Evolutionary conservation across 805 yeast genomes (phyloP).

Genomic region (Kodamaea lidongshanica): DNA sequence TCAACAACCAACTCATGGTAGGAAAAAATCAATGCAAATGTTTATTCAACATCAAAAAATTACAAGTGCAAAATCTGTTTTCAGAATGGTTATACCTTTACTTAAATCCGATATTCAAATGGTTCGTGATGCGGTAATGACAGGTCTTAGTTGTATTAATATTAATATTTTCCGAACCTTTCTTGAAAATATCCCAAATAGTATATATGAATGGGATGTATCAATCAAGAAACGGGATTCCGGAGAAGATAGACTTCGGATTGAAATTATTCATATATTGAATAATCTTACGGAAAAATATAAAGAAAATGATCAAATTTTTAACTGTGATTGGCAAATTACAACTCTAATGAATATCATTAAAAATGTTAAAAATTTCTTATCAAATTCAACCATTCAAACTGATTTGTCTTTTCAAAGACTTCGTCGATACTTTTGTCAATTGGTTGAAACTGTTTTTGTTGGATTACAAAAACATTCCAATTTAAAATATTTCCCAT

Average conservation of each 20-base stretch:
- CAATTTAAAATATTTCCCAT: conserved; percentile 63
- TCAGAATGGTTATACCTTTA: conserved; percentile 80
- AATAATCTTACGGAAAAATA: conserved; percentile 63
- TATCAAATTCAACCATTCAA: conserved; percentile 55
- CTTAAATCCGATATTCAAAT: conserved; percentile 61
- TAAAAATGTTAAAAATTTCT: conserved; percentile 54
- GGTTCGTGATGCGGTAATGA: conserved; percentile 80
- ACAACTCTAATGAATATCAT: conserved; percentile 56
- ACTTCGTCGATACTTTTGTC: conserved; percentile 77
- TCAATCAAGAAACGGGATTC: conserved; percentile 26
- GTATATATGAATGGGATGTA: conserved; percentile 44
- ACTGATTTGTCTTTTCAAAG: conserved; percentile 65
- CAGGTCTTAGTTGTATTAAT: conserved; percentile 84
- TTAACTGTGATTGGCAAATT: conserved; percentile 63
- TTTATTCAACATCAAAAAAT: conserved; percentile 86
- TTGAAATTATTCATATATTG: conserved; percentile 74
- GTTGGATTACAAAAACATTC: conserved; percentile 42
- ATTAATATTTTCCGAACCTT: conserved; percentile 81
- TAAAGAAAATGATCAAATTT: conserved; percentile 40
- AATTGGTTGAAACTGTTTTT: conserved; percentile 70
- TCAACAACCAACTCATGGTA: conserved; percentile 51
- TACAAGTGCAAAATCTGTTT: conserved; percentile 85
- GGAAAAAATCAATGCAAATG: conserved; percentile 74
- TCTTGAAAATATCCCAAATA: conserved; percentile 65
- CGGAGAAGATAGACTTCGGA: conserved; percentile 46